Conservation (phyloP, 2,329 filamentous ascomycete species). For the Gaeumannomyces tritici region DNA sequence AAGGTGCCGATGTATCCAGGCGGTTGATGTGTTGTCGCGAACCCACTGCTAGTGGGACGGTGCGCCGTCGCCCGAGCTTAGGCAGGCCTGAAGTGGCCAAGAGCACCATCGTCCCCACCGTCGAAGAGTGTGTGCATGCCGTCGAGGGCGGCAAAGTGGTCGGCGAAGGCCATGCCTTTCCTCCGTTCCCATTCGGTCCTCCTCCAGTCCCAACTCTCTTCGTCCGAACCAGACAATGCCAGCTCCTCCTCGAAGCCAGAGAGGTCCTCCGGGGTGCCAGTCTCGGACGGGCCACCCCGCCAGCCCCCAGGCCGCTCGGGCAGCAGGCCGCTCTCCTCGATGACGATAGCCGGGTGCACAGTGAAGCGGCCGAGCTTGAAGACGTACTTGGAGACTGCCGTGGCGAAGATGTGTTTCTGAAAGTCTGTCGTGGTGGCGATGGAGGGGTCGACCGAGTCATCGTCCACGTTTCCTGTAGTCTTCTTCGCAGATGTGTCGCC, state of each 20-base stretch:
- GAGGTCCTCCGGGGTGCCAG: conserved; percentile 3
- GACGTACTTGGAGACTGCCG: conserved; percentile 70
- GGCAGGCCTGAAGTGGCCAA: conserved; percentile 32
- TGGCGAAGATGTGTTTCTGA: conserved; percentile 59
- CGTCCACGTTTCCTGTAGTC: conserved; percentile 22
- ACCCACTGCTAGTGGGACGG: background rate
- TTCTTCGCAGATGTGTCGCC: conserved; percentile 24
- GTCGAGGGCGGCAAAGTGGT: conserved; percentile 48
- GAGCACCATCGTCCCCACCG: conserved; percentile 39
- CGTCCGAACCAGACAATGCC: conserved; percentile 13
- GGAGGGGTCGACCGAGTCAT: conserved; percentile 9
- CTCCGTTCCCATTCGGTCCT: conserved; percentile 44
- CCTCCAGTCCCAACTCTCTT: conserved; percentile 47
- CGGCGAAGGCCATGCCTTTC: conserved; percentile 43
- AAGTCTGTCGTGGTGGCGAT: conserved; percentile 27
- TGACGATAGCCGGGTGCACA: conserved; percentile 68
- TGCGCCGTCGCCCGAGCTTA: background rate
- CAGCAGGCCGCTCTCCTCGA: conserved; percentile 63
- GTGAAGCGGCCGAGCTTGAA: conserved; percentile 77
- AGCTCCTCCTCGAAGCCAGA: conserved; percentile 27
- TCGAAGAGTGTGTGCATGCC: conserved; percentile 41
- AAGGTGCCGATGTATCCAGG: background rate
- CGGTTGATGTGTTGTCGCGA: too few relatives aligned
- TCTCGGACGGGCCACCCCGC: conserved; percentile 30
- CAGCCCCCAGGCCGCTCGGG: conserved; percentile 63